phyloP scores from a whole-genome alignment of 2,329 filamentous ascomycete genomes.

The Chaetothyriales sp. region DNA sequence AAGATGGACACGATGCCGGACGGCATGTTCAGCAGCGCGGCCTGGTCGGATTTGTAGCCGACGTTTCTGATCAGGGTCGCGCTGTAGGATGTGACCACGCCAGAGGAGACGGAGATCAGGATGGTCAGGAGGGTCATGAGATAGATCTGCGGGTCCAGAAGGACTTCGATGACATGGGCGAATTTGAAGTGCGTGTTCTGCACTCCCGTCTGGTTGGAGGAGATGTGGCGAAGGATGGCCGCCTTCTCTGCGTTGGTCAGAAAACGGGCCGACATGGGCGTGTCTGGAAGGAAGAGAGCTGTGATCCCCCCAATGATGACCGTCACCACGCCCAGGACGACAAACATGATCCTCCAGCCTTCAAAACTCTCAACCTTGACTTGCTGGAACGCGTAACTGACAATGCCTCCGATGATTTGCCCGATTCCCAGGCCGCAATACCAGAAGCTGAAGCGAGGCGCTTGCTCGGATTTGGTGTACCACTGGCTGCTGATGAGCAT shows the following conservation, averaged over 20 bases:
- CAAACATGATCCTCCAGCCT: conserved; percentile 38
- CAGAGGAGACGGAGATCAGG: conserved; percentile 24
- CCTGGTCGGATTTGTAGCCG: conserved; percentile 23
- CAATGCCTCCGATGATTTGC: conserved; percentile 35
- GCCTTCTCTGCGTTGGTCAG: conserved; percentile 11
- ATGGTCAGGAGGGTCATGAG: conserved; percentile 23
- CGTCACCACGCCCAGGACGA: conserved; percentile 35
- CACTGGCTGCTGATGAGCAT: conserved; percentile 47
- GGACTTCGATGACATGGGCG: conserved; percentile 31
- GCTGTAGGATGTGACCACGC: conserved; percentile 25
- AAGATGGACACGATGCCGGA: conserved; percentile 12
- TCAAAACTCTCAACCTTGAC: conserved; percentile 25
- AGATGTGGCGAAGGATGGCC: conserved; percentile 9
- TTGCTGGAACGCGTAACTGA: conserved; percentile 41
- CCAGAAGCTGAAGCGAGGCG: conserved; percentile 46
- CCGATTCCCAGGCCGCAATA: conserved; percentile 45
- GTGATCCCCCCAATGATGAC: conserved; percentile 28
- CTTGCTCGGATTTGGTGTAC: conserved; percentile 43
- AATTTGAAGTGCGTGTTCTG: conserved; percentile 37
- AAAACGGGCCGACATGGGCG: conserved; percentile 30
- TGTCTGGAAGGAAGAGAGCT: conserved; percentile 35
- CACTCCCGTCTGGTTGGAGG: conserved; percentile 28
- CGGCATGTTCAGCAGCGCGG: conserved; percentile 26
- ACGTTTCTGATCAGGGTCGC: conserved; percentile 26
- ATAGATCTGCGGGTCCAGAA: conserved; percentile 31